Base-by-base conservation (phyloP, 2,329 filamentous ascomycete genomes). In the Aspergillus alliaceus region DNA sequence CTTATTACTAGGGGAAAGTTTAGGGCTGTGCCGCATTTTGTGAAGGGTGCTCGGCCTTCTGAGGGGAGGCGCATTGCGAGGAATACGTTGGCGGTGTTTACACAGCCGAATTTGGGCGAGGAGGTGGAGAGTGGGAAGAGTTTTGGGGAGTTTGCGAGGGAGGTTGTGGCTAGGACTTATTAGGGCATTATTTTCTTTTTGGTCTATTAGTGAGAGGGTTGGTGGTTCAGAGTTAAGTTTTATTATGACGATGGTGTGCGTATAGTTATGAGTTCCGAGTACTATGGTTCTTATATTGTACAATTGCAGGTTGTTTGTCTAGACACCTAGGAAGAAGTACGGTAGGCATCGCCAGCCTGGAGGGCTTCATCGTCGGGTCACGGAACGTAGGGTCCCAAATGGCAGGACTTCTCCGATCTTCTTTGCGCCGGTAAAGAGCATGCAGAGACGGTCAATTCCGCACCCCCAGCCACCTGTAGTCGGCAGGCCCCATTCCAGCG, bases 401-500 rank as follows among this genome's bases (percentile, higher is more conserved):
- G 88, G 86, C 67, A 98, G 77, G 18, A 93, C 91, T 75, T 98
- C 93, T 37, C 85, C 86, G 68, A 99, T 97, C 65, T 89, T 84
- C 71, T 85, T 85, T 34, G 86, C 82, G 0, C 90, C 92, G 1
- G 89, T 86, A 67, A 98, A 90, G 49, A 97, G 77, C 95, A 99
- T 99, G 35, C 91, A 89, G 52, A 99, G 79, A 53, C 95, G 82
- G 76, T 99, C 95, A 40, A 99, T 80, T 1, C 95, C 95, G 67
- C 92, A 96, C 1, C 95, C 95, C 95, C 95, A 99, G 4, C 95
- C 95, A 0, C 93, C 95, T 0, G 95, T 99, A 0, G 95, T 91
- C n/a, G 95, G 95, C 58, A 99, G 78, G 0, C 91, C 95, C 77
- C 90, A 91, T 72, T 96, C 91, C 51, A 99, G 76, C 4, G 90